A percentile compares a stretch with the other conserved stretches of the same genome.
Conservation (phyloP, 805 yeast genomes). For the Citeromyces nyonsensis region DNA sequence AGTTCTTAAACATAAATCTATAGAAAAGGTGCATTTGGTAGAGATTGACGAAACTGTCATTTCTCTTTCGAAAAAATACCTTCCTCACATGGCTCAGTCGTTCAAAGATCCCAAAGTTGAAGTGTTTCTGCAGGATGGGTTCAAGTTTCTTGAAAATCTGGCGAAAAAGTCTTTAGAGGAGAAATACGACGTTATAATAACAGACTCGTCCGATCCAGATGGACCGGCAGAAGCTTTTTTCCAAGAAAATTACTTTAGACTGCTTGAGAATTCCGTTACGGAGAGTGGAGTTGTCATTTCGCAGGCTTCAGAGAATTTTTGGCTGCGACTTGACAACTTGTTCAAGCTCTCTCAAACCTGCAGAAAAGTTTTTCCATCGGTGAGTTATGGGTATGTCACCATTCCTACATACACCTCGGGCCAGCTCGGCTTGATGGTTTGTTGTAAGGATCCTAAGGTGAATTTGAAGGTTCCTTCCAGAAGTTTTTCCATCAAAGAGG, state of each 20-base stretch:
- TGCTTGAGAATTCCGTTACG: slow-evolving; percentile 76
- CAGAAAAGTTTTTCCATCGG: slow-evolving; percentile 76
- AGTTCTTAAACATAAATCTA: slow-evolving; percentile 73
- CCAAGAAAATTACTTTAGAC: slow-evolving; percentile 82
- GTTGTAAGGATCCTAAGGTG: slow-evolving; percentile 58
- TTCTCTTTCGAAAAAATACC: slow-evolving; percentile 68
- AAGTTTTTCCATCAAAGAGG: slow-evolving; percentile 43
- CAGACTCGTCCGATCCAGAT: slow-evolving; percentile 96
- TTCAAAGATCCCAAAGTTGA: slow-evolving; percentile 80
- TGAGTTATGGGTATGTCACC: slow-evolving; percentile 80
- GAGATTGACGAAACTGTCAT: slow-evolving; percentile 94
- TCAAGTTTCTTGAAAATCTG: slow-evolving; percentile 49
- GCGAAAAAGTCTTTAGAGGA: slow-evolving; percentile 40
- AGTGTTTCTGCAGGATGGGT: slow-evolving; percentile 94
- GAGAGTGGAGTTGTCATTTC: slow-evolving; percentile 86
- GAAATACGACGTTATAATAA: slow-evolving; percentile 85
- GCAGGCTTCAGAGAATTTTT: slow-evolving; percentile 81
- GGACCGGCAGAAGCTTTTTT: slow-evolving; percentile 94
- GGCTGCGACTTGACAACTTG: slow-evolving; percentile 81
- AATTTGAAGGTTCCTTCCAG: slow-evolving; percentile 60
- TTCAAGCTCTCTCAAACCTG: slow-evolving; percentile 74
- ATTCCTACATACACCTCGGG: slow-evolving; percentile 97
- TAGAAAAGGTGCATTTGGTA: slow-evolving; percentile 82
- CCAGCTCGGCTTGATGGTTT: slow-evolving; percentile 95
- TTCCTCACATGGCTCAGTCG: slow-evolving; percentile 78